phyloP scores from a whole-genome alignment of 2,329 filamentous ascomycete species.

The Aschersonia sp. region DNA sequence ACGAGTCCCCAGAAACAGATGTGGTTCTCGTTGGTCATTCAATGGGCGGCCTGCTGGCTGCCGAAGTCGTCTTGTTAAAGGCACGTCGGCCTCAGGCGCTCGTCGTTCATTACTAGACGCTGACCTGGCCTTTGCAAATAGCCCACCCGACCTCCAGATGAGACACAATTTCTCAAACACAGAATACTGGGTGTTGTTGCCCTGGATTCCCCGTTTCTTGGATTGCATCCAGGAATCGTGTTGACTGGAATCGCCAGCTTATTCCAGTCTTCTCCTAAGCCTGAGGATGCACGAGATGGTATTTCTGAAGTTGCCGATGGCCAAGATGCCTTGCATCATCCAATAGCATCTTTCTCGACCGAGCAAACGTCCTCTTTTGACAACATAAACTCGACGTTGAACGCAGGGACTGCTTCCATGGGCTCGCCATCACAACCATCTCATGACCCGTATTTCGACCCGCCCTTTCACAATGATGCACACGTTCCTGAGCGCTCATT shows the following conservation, averaged over 20 bases:
- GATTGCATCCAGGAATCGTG: conserved; percentile 78
- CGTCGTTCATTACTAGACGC: no score
- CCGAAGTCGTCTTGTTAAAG: conserved; percentile 52
- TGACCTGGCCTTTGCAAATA: conserved; percentile 4
- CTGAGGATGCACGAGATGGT: conserved; percentile 1
- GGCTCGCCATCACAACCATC: conserved; percentile 6
- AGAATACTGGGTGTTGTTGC: conserved; percentile 67
- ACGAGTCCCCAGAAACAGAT: conserved; percentile 62
- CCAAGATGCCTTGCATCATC: background rate
- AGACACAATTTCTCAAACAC: conserved; percentile 43
- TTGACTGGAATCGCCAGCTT: conserved; percentile 69
- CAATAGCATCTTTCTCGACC: conserved; percentile 5
- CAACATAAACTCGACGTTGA: conserved; percentile 1
- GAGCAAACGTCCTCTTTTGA: conserved; percentile 7
- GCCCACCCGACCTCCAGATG: conserved; percentile 19
- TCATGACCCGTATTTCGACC: conserved; percentile 56
- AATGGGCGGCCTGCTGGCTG: conserved; percentile 74
- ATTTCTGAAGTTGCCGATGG: background rate
- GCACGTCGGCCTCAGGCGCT: no score
- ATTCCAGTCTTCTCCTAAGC: conserved; percentile 37
- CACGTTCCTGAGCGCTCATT: conserved; percentile 54
- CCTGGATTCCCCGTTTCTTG: conserved; percentile 76
- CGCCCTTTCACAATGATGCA: conserved; percentile 62
- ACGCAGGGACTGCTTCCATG: background rate
- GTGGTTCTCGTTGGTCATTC: conserved; percentile 76